A percentile compares a stretch with the other conserved stretches of the same genome.
Evolutionary conservation across 306 rosid genomes (phyloP).

Genomic region (Lablab purpureus): DNA sequence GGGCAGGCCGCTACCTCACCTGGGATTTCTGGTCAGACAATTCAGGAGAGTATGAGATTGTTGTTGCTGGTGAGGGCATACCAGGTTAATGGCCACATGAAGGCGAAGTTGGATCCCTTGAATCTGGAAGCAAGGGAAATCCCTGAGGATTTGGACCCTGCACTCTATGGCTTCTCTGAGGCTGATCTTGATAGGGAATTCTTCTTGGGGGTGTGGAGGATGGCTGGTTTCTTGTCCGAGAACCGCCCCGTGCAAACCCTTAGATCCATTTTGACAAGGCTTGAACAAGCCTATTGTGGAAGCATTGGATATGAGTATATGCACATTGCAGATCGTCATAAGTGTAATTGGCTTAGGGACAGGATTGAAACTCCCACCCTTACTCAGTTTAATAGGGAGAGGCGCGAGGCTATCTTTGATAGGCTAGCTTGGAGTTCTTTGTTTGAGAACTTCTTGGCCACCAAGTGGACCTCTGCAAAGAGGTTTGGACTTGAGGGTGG

Average conservation of each 20-base stretch:
- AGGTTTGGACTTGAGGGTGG: conserved; percentile 97
- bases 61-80: conserved; percentile 89
- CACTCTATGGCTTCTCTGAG: conserved; percentile 85
- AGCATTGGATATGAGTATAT: conserved; percentile 94
- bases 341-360: conserved; percentile 92
- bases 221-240: conserved; percentile 97
- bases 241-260: conserved; percentile 96
- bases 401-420: conserved; percentile 89
- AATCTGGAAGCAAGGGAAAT: conserved; percentile 69
- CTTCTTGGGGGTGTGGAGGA: conserved; percentile 95
- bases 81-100: conserved; percentile 97
- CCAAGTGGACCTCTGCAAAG: conserved; percentile 94
- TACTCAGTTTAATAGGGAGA: conserved; percentile 71
- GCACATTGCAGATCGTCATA: conserved; percentile 88
- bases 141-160: conserved; percentile 87
- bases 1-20: conserved; percentile 90
- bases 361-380: conserved; percentile 87
- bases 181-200: conserved; percentile 98
- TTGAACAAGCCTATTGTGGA: conserved; percentile 98
- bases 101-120: conserved; percentile 88
- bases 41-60: conserved; percentile 97
- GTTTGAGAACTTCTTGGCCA: conserved; percentile 93
- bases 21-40: conserved; percentile 95
- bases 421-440: conserved; percentile 93
- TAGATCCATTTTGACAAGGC: conserved; percentile 86